Evolutionary conservation across 768 basidiomycete genomes (phyloP).

Genomic region (Boletus patriciae): DNA sequence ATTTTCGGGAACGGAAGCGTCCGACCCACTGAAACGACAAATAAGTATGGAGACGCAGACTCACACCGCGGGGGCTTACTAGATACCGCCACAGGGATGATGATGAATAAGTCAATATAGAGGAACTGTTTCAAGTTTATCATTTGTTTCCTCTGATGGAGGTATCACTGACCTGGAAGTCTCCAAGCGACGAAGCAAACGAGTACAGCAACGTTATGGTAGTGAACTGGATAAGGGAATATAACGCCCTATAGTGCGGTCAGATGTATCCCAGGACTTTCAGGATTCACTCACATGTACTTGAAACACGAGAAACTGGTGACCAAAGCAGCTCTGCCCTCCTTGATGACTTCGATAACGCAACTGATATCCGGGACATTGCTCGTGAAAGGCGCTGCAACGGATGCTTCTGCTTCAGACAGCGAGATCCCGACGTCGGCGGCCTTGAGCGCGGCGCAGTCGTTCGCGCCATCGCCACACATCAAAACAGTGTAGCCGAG

Average conservation of each 20-base stretch:
- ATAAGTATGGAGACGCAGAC: slow-evolving; percentile 6
- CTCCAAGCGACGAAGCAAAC: slow-evolving; percentile 93
- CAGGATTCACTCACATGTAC: slow-evolving; percentile 75
- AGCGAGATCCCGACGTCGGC: slow-evolving; percentile 97
- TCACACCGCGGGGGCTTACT: slow-evolving; percentile 54
- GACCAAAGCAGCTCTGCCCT: slow-evolving; percentile 92
- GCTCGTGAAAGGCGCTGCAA: slow-evolving; percentile 96
- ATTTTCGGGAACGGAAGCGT: slow-evolving; percentile 88
- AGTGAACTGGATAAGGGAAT: slow-evolving; percentile 99
- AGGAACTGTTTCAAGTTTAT: slow-evolving; percentile 61
- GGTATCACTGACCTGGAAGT: slow-evolving; percentile 74
- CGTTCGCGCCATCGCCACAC: slow-evolving; percentile 99
- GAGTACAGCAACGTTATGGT: slow-evolving; percentile 94
- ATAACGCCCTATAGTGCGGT: slow-evolving; percentile 74
- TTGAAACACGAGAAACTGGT: slow-evolving; percentile 99
- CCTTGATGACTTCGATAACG: slow-evolving; percentile 94
- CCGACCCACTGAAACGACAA: slow-evolving; percentile 72
- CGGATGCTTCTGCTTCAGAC: slow-evolving; percentile 97
- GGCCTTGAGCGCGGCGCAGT: slow-evolving; percentile 97
- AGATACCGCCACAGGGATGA: slow-evolving; percentile 93
- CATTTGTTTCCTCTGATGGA: slow-evolving; percentile 6
- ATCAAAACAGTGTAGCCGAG: slow-evolving; percentile 96
- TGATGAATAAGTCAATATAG: slow-evolving; percentile 97
- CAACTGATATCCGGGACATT: slow-evolving; percentile 93
- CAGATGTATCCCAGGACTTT: not conserved